These are phyloP conservation scores for Penicillium steckii DNA, from an alignment of 495 filamentous ascomycete genomes.

Conservation along the genomic window DNA sequence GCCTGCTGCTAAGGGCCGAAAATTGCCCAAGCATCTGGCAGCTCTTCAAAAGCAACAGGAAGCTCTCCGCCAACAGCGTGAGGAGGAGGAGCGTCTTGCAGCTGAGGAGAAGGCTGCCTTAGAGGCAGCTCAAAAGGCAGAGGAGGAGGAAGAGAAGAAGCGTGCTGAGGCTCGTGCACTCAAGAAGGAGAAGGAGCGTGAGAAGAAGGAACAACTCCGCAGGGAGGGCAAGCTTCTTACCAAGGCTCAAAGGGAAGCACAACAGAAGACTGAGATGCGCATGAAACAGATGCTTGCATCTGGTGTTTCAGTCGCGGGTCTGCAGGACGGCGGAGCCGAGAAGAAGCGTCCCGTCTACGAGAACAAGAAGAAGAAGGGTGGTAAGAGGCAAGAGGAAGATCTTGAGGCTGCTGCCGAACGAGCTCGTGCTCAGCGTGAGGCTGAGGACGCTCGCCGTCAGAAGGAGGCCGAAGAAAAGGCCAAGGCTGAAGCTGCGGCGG, in stretches of 20 bases:
- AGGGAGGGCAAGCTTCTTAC: slow-evolving; percentile 94
- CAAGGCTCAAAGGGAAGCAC: slow-evolving; percentile 87
- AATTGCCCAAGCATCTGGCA: slow-evolving; percentile 74
- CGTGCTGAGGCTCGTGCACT: slow-evolving; percentile 70
- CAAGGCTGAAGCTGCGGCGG: slow-evolving; percentile 57
- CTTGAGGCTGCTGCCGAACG: slow-evolving; percentile 62
- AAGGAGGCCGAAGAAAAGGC: slow-evolving; percentile 65
- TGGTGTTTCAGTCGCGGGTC: slow-evolving; percentile 77
- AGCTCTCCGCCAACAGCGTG: slow-evolving; percentile 65
- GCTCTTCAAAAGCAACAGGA: slow-evolving; percentile 94
- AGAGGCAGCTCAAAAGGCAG: slow-evolving; percentile 65
- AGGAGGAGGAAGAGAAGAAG: slow-evolving; percentile 72
- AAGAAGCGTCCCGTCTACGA: slow-evolving; percentile 77
- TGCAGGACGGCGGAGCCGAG: slow-evolving; percentile 59
- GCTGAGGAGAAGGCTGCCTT: slow-evolving; percentile 73
- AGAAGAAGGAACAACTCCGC: slow-evolving; percentile 92
- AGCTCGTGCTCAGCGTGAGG: slow-evolving; percentile 60
- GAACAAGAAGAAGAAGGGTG: slow-evolving; percentile 72
- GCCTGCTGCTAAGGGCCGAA: slow-evolving; percentile 79
- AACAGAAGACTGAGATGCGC: slow-evolving; percentile 78
- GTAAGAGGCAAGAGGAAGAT: slow-evolving; percentile 71
- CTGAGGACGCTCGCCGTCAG: slow-evolving; percentile 68
- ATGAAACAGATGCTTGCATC: slow-evolving; percentile 93
- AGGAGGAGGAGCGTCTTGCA: slow-evolving; percentile 66
- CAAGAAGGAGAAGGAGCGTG: slow-evolving; percentile 94